These are phyloP conservation scores for Aspergillus wentii DNA, from an alignment of 495 filamentous ascomycete genomes.

Conservation along the genomic window DNA sequence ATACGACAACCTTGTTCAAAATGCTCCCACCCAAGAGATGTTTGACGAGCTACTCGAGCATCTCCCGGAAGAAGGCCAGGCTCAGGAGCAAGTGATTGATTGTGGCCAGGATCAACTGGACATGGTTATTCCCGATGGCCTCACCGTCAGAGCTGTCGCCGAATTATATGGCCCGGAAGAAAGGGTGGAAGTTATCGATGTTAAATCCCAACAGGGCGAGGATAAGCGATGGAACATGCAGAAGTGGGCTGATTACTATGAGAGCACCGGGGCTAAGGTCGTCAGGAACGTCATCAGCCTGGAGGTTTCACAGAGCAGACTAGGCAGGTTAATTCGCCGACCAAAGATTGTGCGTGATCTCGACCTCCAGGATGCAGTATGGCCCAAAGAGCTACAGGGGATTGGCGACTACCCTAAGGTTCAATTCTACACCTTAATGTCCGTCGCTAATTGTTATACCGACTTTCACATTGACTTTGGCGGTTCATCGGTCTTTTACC, in stretches of 20 bases:
- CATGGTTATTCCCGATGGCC: constrained; percentile 66
- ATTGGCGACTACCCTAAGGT: constrained; percentile 58
- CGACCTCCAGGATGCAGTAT: constrained; percentile 68
- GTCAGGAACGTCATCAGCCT: constrained; percentile 76
- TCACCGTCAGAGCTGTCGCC: constrained; percentile 63
- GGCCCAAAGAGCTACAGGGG: constrained; percentile 57
- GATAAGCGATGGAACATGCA: constrained; percentile 67
- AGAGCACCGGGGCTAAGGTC: constrained; percentile 55
- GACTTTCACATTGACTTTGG: constrained; percentile 82
- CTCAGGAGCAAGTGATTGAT: constrained; percentile 47
- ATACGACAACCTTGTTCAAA: constrained; percentile 29
- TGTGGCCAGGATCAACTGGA: constrained; percentile 63
- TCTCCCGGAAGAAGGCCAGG: constrained; percentile 26
- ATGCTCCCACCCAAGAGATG: constrained; percentile 39
- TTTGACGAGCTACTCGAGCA: constrained; percentile 43
- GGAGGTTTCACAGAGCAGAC: constrained; percentile 63
- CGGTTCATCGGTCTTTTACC: constrained; percentile 74
- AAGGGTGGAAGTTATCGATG: constrained; percentile 69
- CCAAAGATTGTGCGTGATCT: constrained; percentile 68
- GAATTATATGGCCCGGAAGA: constrained; percentile 64
- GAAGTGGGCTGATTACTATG: constrained; percentile 73
- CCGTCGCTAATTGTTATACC: constrained; percentile 72
- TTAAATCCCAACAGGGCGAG: constrained; percentile 68
- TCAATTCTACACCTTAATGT: constrained; percentile 74
- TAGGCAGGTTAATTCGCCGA: constrained; percentile 61